phyloP scores from a whole-genome alignment of 208 protist genomes.

The Acanthamoeba royreba region DNA sequence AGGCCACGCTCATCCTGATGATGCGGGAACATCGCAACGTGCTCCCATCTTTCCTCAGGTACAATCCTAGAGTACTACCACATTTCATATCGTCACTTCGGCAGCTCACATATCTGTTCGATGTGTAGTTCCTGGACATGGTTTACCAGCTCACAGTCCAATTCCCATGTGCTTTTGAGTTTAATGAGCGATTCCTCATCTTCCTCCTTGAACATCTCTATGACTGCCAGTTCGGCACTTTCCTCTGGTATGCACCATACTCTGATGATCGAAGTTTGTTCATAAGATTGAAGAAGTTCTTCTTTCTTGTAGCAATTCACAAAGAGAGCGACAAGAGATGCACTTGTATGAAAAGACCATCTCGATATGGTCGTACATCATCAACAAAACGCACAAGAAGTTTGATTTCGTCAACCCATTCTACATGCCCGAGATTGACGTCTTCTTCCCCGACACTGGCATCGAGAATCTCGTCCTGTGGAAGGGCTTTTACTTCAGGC shows the following conservation, averaged over 20 bases:
- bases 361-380: constrained; percentile 35
- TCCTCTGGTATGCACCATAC: constrained; percentile 53
- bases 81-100: background rate
- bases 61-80: background rate
- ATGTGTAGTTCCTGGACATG: constrained; percentile 87
- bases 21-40: constrained; percentile 12
- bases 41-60: constrained; percentile 91
- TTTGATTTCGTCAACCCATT: background rate
- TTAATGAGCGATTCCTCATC: constrained; percentile 86
- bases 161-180: constrained; percentile 92
- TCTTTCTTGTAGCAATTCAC: constrained; percentile 47
- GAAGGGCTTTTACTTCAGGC: constrained; percentile 23
- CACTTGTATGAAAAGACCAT: constrained; percentile 24
- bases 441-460: constrained; percentile 16
- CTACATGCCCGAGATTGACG: background rate
- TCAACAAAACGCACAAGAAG: constrained; percentile 20
- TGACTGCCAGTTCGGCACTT: constrained; percentile 80
- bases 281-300: too few relatives aligned
- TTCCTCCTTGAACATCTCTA: constrained; percentile 85
- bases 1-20: background rate
- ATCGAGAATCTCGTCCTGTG: constrained; percentile 22
- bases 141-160: constrained; percentile 92
- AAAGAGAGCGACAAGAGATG: background rate
- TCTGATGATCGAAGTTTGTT: too few relatives aligned
- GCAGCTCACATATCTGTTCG: background rate